Evolutionary conservation across 2,329 filamentous ascomycete genomes (phyloP).

Genomic region (Alternaria burnsii): DNA sequence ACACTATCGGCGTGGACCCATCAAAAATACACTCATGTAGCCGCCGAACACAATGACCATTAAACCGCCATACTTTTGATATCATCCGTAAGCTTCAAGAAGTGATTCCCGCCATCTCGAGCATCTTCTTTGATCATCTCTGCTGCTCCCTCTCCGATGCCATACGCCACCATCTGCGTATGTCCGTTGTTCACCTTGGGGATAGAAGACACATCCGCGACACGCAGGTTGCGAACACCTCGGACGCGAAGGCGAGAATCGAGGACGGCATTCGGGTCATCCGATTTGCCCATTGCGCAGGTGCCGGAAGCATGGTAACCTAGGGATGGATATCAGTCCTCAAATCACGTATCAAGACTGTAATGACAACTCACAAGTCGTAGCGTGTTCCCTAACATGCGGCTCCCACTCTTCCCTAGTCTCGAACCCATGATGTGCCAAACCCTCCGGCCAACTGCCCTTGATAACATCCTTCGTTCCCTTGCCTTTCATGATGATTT

Average conservation of each 20-base stretch:
- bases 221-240: constrained; percentile 35
- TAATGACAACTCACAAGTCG: constrained; percentile 60
- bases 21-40: neutral
- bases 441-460: constrained; percentile 65
- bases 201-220: constrained; percentile 39
- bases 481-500: constrained; percentile 65
- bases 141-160: constrained; percentile 44
- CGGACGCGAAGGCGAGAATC: constrained; percentile 45
- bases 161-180: constrained; percentile 50
- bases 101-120: constrained; percentile 9
- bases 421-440: constrained; percentile 62
- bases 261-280: constrained; percentile 48
- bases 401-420: constrained; percentile 66
- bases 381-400: constrained; percentile 66
- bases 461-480: constrained; percentile 68
- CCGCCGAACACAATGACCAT: neutral
- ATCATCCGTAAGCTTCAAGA: constrained; percentile 18
- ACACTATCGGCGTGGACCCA: neutral
- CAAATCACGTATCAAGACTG: neutral
- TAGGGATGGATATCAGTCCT: constrained; percentile 23
- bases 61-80: neutral
- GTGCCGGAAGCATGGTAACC: constrained; percentile 66
- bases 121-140: constrained; percentile 43
- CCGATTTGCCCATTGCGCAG: constrained; percentile 60
- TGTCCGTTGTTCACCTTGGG: constrained; percentile 45